Conservation (phyloP, 2,329 filamentous ascomycete genomes). For the Esteya vermicola region DNA sequence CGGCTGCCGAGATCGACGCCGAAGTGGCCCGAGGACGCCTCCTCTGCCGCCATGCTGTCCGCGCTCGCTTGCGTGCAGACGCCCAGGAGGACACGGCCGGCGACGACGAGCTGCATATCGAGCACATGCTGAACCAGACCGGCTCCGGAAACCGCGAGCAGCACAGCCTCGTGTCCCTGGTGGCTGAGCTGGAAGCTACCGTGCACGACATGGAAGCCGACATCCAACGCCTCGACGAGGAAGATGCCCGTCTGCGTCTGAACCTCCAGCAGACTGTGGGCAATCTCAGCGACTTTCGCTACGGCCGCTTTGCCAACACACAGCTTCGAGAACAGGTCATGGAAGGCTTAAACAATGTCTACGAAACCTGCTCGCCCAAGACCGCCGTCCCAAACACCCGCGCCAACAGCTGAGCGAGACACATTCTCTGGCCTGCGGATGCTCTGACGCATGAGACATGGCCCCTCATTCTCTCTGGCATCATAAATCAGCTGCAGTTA, state of each 20-base stretch:
- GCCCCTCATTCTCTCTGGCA: too few relatives aligned
- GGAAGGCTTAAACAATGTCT: constrained; percentile 48
- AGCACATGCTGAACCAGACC: constrained; percentile 28
- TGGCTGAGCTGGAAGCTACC: constrained; percentile 56
- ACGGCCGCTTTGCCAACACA: constrained; percentile 57
- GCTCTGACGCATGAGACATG: too few relatives aligned
- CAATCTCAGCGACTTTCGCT: constrained; percentile 67
- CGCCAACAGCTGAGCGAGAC: too few relatives aligned
- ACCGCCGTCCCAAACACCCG: too few relatives aligned
- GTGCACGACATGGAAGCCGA: constrained; percentile 52
- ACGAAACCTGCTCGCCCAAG: constrained; percentile 53
- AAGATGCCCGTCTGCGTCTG: constrained; percentile 44
- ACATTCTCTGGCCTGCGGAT: too few relatives aligned
- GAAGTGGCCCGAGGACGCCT: constrained; percentile 46
- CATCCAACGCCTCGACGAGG: constrained; percentile 48
- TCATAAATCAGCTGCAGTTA: too few relatives aligned
- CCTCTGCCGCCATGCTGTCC: constrained; percentile 42
- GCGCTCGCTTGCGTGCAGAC: constrained; percentile 36
- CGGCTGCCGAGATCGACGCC: constrained; percentile 49
- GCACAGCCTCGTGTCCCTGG: constrained; percentile 41
- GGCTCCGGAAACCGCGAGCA: constrained; percentile 6
- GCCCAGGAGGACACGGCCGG: constrained; percentile 39
- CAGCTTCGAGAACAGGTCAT: constrained; percentile 52
- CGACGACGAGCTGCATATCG: constrained; percentile 51
- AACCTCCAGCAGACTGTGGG: constrained; percentile 54